These are phyloP conservation scores for Fusarium musae DNA, from an alignment of 2,329 filamentous ascomycete genomes.

Conservation along the genomic window DNA sequence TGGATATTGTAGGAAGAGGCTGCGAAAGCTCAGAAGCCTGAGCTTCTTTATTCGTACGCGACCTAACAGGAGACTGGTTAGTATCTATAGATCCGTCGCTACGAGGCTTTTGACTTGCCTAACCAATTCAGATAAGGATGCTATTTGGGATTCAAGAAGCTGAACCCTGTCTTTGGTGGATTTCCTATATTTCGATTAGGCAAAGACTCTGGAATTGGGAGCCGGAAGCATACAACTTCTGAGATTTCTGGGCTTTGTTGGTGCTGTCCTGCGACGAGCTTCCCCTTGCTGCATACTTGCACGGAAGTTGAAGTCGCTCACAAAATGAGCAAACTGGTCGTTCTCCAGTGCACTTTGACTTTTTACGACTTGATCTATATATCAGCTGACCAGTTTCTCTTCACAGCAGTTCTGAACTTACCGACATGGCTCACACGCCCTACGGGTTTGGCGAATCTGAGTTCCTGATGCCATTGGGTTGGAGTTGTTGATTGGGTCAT, in stretches of 20 bases:
- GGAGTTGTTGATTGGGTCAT: too few species aligned
- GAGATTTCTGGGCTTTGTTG: neutral
- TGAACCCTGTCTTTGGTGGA: slow-evolving; percentile 3
- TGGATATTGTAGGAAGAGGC: too few species aligned
- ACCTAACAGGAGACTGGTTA: accelerated
- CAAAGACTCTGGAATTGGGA: accelerated
- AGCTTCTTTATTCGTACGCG: accelerated
- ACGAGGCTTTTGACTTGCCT: neutral
- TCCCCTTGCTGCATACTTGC: slow-evolving; percentile 1
- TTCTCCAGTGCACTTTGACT: slow-evolving; percentile 15
- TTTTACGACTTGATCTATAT: neutral
- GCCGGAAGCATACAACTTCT: neutral
- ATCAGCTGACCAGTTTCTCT: neutral
- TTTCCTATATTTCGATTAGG: neutral
- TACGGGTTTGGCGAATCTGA: neutral
- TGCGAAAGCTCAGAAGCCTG: neutral
- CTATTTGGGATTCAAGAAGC: neutral
- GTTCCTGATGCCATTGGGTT: too few species aligned
- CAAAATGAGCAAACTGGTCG: slow-evolving; percentile 17
- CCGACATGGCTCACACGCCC: slow-evolving; percentile 17
- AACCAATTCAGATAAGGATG: neutral
- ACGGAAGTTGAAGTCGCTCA: neutral
- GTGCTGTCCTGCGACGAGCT: neutral
- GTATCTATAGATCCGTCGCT: neutral
- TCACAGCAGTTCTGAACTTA: neutral